Percentiles rank a stretch among this genome's conserved stretches.
Evolutionary conservation across 305 asterid species (phyloP).

Genomic region (Fraxinus dipetala): DNA sequence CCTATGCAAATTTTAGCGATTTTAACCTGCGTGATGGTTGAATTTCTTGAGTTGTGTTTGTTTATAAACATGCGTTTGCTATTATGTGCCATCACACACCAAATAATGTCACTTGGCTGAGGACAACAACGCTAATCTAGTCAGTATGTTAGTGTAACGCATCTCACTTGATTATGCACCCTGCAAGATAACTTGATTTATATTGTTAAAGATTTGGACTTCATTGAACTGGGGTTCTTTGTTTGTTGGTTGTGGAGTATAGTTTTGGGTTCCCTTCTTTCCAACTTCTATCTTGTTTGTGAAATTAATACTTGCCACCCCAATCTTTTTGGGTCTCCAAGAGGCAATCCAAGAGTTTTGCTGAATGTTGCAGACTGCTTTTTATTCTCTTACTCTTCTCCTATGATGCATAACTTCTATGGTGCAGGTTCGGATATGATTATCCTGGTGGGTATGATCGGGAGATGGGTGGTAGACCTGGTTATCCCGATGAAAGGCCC

Average conservation of each 20-base stretch:
- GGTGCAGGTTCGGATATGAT: constrained; percentile 73
- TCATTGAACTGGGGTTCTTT: background rate
- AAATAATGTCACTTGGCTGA: background rate
- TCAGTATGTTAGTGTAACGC: background rate
- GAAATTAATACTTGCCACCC: background rate
- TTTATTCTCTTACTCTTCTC: background rate
- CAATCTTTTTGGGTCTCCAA: background rate
- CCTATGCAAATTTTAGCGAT: background rate
- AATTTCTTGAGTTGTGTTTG: background rate
- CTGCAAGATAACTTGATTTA: background rate
- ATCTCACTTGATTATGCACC: background rate
- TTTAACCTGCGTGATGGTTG: background rate
- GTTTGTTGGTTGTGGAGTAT: background rate
- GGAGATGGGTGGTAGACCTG: constrained; percentile 78
- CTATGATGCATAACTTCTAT: background rate
- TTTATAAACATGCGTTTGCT: background rate
- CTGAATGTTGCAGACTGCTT: background rate
- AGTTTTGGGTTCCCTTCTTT: background rate
- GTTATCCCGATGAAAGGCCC: constrained; percentile 81
- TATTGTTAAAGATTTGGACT: background rate
- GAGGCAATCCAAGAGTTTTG: background rate
- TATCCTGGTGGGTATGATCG: constrained; percentile 81
- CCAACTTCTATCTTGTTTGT: background rate
- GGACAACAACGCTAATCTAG: background rate
- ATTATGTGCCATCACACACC: background rate